Conservation (phyloP, 2,329 filamentous ascomycete species). For the Arthrobotrys conoides region DNA sequence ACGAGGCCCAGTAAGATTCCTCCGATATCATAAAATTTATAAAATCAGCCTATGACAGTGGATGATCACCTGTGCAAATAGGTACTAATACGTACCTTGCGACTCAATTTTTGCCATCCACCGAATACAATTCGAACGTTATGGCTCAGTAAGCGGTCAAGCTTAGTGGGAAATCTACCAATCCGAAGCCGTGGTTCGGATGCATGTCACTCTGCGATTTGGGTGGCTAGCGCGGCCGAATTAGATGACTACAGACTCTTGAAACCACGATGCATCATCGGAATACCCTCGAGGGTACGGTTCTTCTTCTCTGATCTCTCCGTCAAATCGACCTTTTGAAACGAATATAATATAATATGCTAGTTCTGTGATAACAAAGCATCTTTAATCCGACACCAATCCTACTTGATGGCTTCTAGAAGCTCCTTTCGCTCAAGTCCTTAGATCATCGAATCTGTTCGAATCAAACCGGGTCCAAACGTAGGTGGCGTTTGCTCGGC, state of each 20-base stretch:
- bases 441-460: slow-evolving; percentile 14
- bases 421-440: background rate
- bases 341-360: slow-evolving; percentile 7
- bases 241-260: slow-evolving; percentile 44
- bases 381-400: background rate
- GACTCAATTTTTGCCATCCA: slow-evolving; percentile 14
- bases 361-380: slow-evolving; percentile 1
- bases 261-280: slow-evolving; percentile 37
- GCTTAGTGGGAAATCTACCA: slow-evolving; percentile 26
- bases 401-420: slow-evolving; percentile 12
- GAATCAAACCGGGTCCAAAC: slow-evolving; percentile 23
- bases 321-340: background rate
- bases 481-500: slow-evolving; percentile 39
- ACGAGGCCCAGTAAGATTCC: slow-evolving; percentile 10
- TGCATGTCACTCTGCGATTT: slow-evolving; percentile 54
- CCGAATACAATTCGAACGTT: too few species aligned
- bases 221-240: slow-evolving; percentile 55
- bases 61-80: background rate
- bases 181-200: slow-evolving; percentile 47
- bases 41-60: background rate
- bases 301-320: background rate
- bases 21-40: background rate
- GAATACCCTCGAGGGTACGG: background rate
- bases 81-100: background rate
- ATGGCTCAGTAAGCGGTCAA: slow-evolving; percentile 6